phyloP scores from a whole-genome alignment of 208 protist species.

The Plasmodiophora brassicae region DNA sequence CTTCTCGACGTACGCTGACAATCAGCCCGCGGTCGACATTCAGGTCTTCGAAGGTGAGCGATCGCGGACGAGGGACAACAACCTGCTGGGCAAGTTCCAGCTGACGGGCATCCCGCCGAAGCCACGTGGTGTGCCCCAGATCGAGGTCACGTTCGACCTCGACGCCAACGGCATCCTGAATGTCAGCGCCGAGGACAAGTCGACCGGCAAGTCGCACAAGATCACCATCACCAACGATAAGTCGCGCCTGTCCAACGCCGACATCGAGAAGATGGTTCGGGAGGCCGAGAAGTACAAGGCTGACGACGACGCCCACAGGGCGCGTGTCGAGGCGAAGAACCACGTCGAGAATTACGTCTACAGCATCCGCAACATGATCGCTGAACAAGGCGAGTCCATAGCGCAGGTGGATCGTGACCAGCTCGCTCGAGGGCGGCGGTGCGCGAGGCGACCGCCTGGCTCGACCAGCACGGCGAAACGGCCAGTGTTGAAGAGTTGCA shows the following conservation, averaged over 20 bases:
- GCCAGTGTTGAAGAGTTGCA: conserved; percentile 47
- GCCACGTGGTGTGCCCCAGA: conserved; percentile 62
- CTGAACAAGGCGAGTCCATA: conserved; percentile 36
- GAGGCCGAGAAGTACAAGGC: conserved; percentile 56
- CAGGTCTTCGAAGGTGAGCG: conserved; percentile 99
- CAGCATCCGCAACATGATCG: conserved; percentile 45
- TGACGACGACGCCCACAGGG: conserved; percentile 40
- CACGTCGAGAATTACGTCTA: conserved; percentile 54
- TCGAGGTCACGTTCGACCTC: conserved; percentile 98
- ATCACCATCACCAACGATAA: conserved; percentile 84
- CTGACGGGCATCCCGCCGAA: conserved; percentile 74
- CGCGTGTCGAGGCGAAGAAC: conserved; percentile 55
- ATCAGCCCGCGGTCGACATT: conserved; percentile 95
- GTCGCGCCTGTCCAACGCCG: conserved; percentile 77
- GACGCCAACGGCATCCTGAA: conserved; percentile 95
- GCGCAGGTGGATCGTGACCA: too few relatives aligned
- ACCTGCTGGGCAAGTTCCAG: conserved; percentile 92
- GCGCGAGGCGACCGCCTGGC: conserved; percentile 52
- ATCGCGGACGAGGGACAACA: conserved; percentile 91
- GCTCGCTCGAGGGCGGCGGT: conserved; percentile 36
- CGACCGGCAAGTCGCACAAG: conserved; percentile 71
- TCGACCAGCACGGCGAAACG: conserved; percentile 46
- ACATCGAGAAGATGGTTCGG: conserved; percentile 64
- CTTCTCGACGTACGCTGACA: conserved; percentile 92
- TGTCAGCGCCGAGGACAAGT: conserved; percentile 89